Conservation (phyloP, 2,329 filamentous ascomycete genomes). For the Ophiostoma populinum region DNA sequence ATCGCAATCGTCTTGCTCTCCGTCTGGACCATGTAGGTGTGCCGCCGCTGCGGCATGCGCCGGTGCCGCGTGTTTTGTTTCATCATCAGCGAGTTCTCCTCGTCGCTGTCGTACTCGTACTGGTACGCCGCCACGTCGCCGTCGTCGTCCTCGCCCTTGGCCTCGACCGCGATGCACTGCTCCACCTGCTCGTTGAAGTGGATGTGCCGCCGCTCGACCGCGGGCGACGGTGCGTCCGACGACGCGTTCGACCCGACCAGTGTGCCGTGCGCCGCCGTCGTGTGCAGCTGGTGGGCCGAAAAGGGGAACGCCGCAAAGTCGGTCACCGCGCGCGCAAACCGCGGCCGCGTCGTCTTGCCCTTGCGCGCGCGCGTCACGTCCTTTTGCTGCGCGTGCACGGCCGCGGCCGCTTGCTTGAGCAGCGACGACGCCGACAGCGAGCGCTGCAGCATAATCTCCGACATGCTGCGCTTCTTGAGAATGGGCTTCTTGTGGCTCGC, state of each 20-base stretch:
- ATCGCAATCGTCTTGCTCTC: conserved; percentile 80
- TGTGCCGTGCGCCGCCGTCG: conserved; percentile 44
- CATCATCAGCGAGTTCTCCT: conserved; percentile 72
- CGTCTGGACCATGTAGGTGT: conserved; percentile 20
- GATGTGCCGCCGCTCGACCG: conserved; percentile 64
- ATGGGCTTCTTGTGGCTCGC: conserved; percentile 69
- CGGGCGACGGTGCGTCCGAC: conserved; percentile 49
- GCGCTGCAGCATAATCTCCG: conserved; percentile 81
- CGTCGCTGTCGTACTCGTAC: conserved; percentile 39
- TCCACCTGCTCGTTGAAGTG: conserved; percentile 93
- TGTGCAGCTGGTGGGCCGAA: conserved; percentile 42
- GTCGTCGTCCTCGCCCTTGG: conserved; percentile 62
- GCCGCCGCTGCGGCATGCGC: conserved; percentile 32
- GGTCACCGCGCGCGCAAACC: conserved; percentile 45
- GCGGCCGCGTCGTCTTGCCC: conserved; percentile 29
- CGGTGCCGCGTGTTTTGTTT: conserved; percentile 43
- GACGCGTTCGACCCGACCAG: conserved; percentile 50
- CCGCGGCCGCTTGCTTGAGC: conserved; percentile 74
- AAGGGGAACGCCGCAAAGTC: conserved; percentile 53
- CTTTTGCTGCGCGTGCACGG: conserved; percentile 66
- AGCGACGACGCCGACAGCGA: conserved; percentile 79
- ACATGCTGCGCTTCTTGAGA: conserved; percentile 91
- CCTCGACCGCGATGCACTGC: conserved; percentile 86
- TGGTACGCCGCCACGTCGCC: conserved; percentile 30
- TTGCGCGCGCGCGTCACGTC: conserved; percentile 30